Conservation (phyloP, 768 basidiomycete species). For the Rhodosporidiobolus sp. region DNA sequence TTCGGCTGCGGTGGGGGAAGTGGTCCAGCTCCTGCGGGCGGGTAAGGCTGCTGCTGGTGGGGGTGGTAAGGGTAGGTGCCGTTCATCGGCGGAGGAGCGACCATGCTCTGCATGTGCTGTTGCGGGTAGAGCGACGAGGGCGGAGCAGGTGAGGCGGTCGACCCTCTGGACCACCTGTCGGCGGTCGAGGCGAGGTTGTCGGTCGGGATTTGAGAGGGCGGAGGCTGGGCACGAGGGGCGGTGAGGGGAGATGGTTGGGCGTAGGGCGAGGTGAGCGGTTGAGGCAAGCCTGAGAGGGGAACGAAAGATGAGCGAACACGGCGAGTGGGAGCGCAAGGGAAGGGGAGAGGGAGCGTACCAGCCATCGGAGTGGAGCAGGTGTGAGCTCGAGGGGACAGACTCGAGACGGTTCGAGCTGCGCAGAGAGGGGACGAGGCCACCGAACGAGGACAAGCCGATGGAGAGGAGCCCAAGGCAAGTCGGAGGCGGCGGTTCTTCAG, state of each 20-base stretch:
- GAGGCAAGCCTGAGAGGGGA: neutral
- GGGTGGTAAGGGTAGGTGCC: neutral
- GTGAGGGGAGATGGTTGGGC: conserved; percentile 22
- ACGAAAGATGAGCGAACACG: neutral
- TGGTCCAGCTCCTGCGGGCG: neutral
- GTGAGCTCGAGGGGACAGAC: no score
- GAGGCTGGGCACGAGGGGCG: conserved; percentile 23
- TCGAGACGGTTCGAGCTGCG: neutral
- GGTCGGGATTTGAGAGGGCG: conserved; percentile 35
- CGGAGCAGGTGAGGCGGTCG: conserved; percentile 17
- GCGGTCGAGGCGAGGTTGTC: conserved; percentile 24
- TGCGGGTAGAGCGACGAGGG: conserved; percentile 13
- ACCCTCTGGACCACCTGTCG: conserved; percentile 14
- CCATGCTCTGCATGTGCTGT: neutral
- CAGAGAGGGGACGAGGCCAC: neutral
- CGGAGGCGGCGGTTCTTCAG: no score
- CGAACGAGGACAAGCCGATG: neutral
- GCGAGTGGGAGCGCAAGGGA: neutral
- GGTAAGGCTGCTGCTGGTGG: neutral
- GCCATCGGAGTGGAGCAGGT: neutral
- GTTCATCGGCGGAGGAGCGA: neutral
- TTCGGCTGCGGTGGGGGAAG: neutral
- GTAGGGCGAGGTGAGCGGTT: conserved; percentile 23
- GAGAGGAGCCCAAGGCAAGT: no score
- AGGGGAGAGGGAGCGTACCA: neutral